These are phyloP conservation scores for Tulasnella sp. DNA, from an alignment of 768 basidiomycete species.

Conservation along the genomic window DNA sequence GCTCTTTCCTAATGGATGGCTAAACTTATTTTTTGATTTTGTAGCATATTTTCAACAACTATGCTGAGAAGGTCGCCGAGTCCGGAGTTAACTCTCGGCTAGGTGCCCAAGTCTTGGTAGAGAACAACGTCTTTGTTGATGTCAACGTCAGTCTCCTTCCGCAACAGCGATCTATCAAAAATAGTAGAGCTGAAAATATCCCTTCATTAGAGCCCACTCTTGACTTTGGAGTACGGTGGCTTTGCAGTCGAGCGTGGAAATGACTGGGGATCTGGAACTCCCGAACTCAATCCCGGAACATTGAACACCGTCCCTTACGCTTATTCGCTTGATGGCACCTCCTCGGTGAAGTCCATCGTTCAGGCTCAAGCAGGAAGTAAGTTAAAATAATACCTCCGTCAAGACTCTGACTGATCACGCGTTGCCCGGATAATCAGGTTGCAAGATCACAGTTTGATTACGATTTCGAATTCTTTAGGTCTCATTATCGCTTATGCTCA, in stretches of 20 bases:
- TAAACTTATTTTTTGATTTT: neutral
- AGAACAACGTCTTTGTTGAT: neutral
- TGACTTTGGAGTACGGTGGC: no score
- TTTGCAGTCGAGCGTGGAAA: conserved; percentile 3
- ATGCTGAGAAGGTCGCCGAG: neutral
- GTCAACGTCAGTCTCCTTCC: neutral
- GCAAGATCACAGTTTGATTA: no score
- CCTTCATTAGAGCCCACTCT: no score
- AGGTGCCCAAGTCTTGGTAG: neutral
- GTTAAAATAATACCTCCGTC: neutral
- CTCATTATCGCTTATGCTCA: no score
- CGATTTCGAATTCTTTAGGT: no score
- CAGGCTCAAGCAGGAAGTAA: neutral
- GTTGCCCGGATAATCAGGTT: no score
- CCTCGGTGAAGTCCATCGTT: neutral
- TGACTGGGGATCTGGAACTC: conserved; percentile 10
- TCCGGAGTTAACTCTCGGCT: neutral
- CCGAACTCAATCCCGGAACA: conserved; percentile 9
- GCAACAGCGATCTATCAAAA: no score
- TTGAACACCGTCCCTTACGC: conserved; percentile 7
- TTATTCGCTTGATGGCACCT: conserved; percentile 2
- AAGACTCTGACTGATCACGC: no score
- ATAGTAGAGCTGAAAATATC: no score
- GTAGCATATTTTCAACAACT: neutral
- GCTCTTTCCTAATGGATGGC: neutral